phyloP scores from a whole-genome alignment of 805 yeast species.

The Ogataea neopini region DNA sequence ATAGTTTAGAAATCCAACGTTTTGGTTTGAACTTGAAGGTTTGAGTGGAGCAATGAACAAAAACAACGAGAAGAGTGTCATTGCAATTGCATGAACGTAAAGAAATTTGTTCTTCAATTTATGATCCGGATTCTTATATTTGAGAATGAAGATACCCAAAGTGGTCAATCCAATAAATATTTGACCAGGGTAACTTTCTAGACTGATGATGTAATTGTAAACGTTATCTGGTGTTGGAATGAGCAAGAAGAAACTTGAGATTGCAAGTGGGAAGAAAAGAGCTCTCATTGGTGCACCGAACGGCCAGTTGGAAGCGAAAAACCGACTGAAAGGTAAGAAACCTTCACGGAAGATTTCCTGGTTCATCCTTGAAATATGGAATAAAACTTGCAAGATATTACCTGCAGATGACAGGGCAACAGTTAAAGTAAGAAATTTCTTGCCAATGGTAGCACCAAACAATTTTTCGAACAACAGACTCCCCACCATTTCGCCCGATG shows the following conservation, averaged over 20 bases:
- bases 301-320: constrained; percentile 58
- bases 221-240: constrained; percentile 50
- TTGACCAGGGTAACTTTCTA: constrained; percentile 54
- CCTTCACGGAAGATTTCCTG: constrained; percentile 62
- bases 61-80: constrained; percentile 47
- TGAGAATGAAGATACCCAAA: constrained; percentile 55
- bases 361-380: constrained; percentile 52
- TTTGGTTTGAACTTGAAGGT: constrained; percentile 40
- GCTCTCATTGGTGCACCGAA: constrained; percentile 53
- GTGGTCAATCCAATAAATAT: constrained; percentile 53
- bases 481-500: constrained; percentile 52
- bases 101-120: constrained; percentile 55
- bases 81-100: constrained; percentile 46
- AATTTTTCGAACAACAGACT: constrained; percentile 51
- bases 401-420: constrained; percentile 59
- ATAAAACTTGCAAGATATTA: constrained; percentile 54
- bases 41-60: constrained; percentile 53
- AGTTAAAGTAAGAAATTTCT: constrained; percentile 46
- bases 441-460: constrained; percentile 51
- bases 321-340: constrained; percentile 48
- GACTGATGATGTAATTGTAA: constrained; percentile 50
- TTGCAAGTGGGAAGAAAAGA: constrained; percentile 42
- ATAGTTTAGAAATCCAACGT: constrained; percentile 47
- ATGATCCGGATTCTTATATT: constrained; percentile 50
- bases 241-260: constrained; percentile 43